Evolutionary conservation across 2,329 filamentous ascomycete species (phyloP).

Genomic region (Stagonosporopsis chrysanthemi): DNA sequence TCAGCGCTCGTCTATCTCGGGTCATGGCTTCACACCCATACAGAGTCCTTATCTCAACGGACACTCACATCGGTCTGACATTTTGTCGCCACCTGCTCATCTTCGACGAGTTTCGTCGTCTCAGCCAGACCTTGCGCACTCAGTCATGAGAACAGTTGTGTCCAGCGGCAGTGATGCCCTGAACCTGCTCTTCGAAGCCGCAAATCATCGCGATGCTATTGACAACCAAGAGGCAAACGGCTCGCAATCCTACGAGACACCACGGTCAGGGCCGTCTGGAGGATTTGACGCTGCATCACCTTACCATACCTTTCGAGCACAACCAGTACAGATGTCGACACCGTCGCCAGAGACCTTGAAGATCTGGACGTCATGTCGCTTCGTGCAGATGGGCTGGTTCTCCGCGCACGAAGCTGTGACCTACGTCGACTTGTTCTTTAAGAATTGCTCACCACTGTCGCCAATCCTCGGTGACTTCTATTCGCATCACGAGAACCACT

Average conservation of each 20-base stretch:
- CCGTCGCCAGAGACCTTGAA: conserved; percentile 52
- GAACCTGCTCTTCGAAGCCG: conserved; percentile 62
- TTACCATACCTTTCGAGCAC: conserved; percentile 43
- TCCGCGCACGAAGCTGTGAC: conserved; percentile 62
- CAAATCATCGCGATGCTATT: conserved; percentile 49
- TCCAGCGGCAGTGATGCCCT: conserved; percentile 63
- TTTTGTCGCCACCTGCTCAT: conserved; percentile 39
- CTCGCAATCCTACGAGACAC: conserved; percentile 51
- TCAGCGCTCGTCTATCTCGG: conserved; percentile 37
- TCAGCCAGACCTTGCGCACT: conserved; percentile 48
- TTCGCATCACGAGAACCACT: conserved; percentile 58
- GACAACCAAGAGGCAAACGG: conserved; percentile 42
- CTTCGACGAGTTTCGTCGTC: conserved; percentile 44
- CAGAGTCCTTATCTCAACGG: conserved; percentile 37
- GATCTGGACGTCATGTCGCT: conserved; percentile 59
- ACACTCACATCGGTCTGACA: conserved; percentile 34
- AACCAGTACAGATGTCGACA: conserved; percentile 50
- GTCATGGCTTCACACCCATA: conserved; percentile 34
- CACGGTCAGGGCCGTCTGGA: conserved; percentile 37
- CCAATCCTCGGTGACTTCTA: conserved; percentile 61
- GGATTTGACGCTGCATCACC: conserved; percentile 37
- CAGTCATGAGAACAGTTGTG: conserved; percentile 59
- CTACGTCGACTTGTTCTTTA: conserved; percentile 62
- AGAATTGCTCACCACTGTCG: conserved; percentile 60
- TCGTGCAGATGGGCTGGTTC: conserved; percentile 65